Conservation (phyloP, 306 rosid genomes). For the Quercus parvula region DNA sequence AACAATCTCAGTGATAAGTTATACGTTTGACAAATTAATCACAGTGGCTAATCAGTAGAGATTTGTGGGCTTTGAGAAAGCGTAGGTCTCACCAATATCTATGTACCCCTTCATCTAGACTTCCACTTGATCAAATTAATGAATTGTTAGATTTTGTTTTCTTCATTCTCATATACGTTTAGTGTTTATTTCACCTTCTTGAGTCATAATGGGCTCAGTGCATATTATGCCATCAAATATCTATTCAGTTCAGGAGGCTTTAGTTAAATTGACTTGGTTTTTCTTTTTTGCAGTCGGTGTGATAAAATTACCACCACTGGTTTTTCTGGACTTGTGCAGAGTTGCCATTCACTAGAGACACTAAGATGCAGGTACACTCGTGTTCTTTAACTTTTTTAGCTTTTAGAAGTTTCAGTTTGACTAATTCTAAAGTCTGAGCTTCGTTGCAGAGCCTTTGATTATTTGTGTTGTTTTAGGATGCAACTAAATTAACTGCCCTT, state of each 20-base stretch:
- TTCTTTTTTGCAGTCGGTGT: slow-evolving; percentile 57
- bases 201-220: neutral
- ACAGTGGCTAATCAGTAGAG: neutral
- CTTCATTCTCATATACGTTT: neutral
- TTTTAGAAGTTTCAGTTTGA: neutral
- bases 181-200: neutral
- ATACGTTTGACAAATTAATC: neutral
- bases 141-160: neutral
- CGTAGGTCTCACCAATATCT: neutral
- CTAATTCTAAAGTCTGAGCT: neutral
- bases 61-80: neutral
- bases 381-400: neutral
- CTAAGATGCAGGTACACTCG: slow-evolving; percentile 81
- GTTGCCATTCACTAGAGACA: slow-evolving; percentile 65
- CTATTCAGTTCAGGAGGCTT: slow-evolving; percentile 33
- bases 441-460: neutral
- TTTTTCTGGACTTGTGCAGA: slow-evolving; percentile 67
- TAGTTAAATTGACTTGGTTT: slow-evolving; percentile 29
- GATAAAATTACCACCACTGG: slow-evolving; percentile 60
- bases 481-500: neutral
- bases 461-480: neutral
- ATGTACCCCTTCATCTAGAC: neutral
- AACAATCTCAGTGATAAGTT: neutral
- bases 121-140: slow-evolving; percentile 6
- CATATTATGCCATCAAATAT: slow-evolving; percentile 12